Evolutionary conservation across 768 basidiomycete species (phyloP), one percentile per base, ranked within the genome.

Genomic region (Lentinula sp.): DNA sequence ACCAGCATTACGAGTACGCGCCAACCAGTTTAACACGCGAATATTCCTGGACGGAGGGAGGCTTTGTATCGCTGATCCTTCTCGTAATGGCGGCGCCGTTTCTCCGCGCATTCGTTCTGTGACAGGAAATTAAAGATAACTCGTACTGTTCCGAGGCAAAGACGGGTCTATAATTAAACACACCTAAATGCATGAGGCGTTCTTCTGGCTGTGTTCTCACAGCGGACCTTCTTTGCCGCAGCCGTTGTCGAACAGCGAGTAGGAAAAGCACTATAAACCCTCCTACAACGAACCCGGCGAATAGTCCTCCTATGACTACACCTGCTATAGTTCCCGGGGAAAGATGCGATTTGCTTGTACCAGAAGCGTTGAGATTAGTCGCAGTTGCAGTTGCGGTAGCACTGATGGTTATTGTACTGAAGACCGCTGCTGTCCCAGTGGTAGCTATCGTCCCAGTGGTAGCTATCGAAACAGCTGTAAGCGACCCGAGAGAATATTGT

Each of bases 401-500:
- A 85, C 69, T 86, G 83, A 2, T 84, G 84, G 4, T 82, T 75
- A 0, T 83, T 84, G 2, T 85, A 72, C 0, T 80, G 76, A 74
- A 78, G 21, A 39, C 16, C 3, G 48, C 21, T 5, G n/a, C 21
- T 55, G 31, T 13, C 13, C 7, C 5, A 8, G 6, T 18, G 18
- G 28, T 15, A 31, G 50, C 3, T 28, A 52, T 15, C 16, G 21
- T 49, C 5, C 10, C n/a, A 51, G 7, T 31, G 48, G 46, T 39
- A 39, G 28, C 28, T 39, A 48, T 23, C 15, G 16, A 11, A 48
- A 9, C 7, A 23, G 46, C 8, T 9, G 9, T 10, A 48, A 28
- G 46, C n/a, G 0, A 43, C 16, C 16, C 11, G 18, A 39, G 13
- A 13, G 37, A 39, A 39, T 8, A 13, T 43, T 15, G 18, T 48